A percentile compares a stretch with the other conserved stretches of the same genome.
Evolutionary conservation across 495 filamentous ascomycete genomes (phyloP).

Genomic region (Penicillium turbatum): DNA sequence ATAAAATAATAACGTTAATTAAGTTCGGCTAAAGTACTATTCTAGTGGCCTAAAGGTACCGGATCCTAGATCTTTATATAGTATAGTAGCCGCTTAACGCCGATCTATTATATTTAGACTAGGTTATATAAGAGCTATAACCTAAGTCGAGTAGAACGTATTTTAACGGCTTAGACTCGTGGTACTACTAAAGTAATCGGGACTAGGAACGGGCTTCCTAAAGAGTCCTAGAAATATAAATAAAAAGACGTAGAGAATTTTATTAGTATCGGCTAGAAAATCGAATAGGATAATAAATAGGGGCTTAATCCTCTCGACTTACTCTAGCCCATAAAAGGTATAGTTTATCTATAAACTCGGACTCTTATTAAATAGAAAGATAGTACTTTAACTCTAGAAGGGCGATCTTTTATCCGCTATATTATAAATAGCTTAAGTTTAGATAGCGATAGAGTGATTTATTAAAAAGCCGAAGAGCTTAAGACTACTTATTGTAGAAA

Average conservation of each 20-base stretch:
- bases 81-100: constrained; percentile 11
- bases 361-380: constrained; percentile 24
- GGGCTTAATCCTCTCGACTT: constrained; percentile 11
- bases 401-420: constrained; percentile 19
- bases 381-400: constrained; percentile 16
- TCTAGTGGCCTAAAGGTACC: constrained; percentile 22
- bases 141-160: not conserved
- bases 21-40: constrained; percentile 53
- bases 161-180: constrained; percentile 14
- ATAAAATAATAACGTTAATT: constrained; percentile 7
- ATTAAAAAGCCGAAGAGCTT: constrained; percentile 20
- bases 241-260: constrained; percentile 18
- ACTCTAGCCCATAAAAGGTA: constrained; percentile 6
- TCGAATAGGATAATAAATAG: constrained; percentile 20
- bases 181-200: constrained; percentile 12
- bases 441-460: constrained; percentile 20
- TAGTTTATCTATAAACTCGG: constrained; percentile 21
- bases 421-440: constrained; percentile 12
- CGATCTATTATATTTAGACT: constrained; percentile 22
- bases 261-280: constrained; percentile 22
- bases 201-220: constrained; percentile 3
- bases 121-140: constrained; percentile 19
- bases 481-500: constrained; percentile 9
- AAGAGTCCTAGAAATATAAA: constrained; percentile 17
- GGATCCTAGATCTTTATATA: constrained; percentile 21